Percentiles rank a stretch among this genome's conserved stretches.
Evolutionary conservation across 2,329 filamentous ascomycete species (phyloP).

Genomic region (Talaromyces sp.): DNA sequence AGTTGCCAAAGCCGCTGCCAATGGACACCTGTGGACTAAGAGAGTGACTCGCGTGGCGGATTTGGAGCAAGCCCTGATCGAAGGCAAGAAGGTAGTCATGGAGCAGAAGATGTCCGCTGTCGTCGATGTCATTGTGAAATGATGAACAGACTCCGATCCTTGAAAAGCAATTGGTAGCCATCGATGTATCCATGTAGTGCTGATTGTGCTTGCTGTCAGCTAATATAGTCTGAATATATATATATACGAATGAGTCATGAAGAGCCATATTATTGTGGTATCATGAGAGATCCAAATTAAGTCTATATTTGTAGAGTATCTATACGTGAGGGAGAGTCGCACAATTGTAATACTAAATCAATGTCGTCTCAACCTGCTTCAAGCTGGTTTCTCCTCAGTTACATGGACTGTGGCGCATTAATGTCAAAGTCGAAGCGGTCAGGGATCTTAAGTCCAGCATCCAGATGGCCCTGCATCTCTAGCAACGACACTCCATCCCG

Average conservation of each 20-base stretch:
- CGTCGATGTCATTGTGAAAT: slow-evolving; percentile 16
- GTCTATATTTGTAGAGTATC: background rate
- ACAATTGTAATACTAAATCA: background rate
- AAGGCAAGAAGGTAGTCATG: slow-evolving; percentile 12
- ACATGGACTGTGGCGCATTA: background rate
- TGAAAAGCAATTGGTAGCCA: background rate
- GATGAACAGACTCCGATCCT: background rate
- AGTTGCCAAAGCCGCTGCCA: slow-evolving; percentile 17
- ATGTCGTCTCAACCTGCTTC: background rate
- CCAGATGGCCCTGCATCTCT: background rate
- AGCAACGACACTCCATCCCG: slow-evolving; percentile 15
- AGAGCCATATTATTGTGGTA: background rate
- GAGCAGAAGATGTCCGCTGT: slow-evolving; percentile 15
- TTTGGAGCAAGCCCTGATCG: slow-evolving; percentile 13
- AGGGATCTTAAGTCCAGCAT: slow-evolving; percentile 13
- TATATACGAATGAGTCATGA: background rate
- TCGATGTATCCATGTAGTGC: background rate
- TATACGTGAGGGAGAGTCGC: background rate
- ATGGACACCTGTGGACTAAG: slow-evolving; percentile 17
- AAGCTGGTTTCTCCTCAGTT: background rate
- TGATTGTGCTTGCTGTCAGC: background rate
- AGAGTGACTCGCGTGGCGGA: slow-evolving; percentile 12
- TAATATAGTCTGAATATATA: background rate
- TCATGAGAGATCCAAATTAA: background rate
- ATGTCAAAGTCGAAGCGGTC: slow-evolving; percentile 19